Evolutionary conservation across 768 basidiomycete species (phyloP), one percentile per base, ranked within the genome.

Genomic region (Boletus pseudo-olivaceus): DNA sequence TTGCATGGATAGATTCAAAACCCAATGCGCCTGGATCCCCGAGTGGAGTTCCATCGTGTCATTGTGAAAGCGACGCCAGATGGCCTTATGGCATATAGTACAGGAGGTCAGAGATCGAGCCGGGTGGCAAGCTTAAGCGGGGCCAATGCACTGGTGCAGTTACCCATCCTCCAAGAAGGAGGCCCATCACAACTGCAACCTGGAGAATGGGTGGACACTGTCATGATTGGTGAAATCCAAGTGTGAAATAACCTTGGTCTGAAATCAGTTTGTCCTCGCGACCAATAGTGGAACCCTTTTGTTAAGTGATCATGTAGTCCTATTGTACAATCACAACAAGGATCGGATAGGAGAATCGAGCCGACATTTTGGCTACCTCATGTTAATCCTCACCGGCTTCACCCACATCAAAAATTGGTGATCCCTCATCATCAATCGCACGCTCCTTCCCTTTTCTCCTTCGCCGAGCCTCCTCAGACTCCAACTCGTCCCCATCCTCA

Each of bases 41-140:
- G 93, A 10, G 81, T 83, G 1, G 92, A 93, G 62, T 94, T 90
- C 69, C 93, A 95, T 68, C 85, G 93, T 6, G 91, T 86, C 4
- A 61, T 82, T 15, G 75, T 94, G 37, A 71, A 72, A n/a, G 72
- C 77, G 1, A 57, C 60, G 0, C 49, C 63, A 5, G 68, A 70
- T 29, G 79, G 79, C 8, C 73, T 91, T 50, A 76, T 76, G 51
- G 93, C 90, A 2, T 81, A 76, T 59, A 92, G 87, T 51, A 95
- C 93, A 0, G 93, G 93, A 23, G 90, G 91, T 0, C 93, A 96
- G 66, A 76, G 92, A 7, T 93, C 91, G 17, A 90, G 88, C 62
- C 77, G 90, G 23, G 85, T 88, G 5, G 87, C 87, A 12, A 93
- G 91, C 60, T 63, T 96, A 46, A 84, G 79, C 39, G 87, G 86